Conservation (phyloP, 2,329 filamentous ascomycete genomes). For the Xylaria sp. region DNA sequence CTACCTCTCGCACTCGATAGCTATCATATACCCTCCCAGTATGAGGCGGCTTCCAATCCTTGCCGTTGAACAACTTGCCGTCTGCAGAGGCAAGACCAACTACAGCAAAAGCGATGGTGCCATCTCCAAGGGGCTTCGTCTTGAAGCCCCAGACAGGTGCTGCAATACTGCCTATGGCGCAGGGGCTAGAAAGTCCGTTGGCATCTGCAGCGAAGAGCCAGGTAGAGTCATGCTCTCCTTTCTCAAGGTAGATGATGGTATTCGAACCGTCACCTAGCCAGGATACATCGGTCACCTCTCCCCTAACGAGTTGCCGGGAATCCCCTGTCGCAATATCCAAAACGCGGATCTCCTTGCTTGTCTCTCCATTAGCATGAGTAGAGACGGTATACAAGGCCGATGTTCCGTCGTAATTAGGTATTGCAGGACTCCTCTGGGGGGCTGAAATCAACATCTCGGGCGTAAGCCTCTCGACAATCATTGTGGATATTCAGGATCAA, state of each 20-base stretch:
- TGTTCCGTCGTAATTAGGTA: conserved; percentile 46
- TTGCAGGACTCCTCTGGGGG: conserved; percentile 38
- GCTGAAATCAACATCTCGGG: conserved; percentile 38
- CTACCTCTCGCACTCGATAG: conserved; percentile 39
- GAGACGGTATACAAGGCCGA: conserved; percentile 46
- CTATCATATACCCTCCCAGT: conserved; percentile 41
- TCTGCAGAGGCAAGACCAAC: conserved; percentile 38
- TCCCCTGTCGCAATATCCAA: conserved; percentile 38
- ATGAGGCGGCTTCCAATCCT: conserved; percentile 28
- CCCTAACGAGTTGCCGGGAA: conserved; percentile 31
- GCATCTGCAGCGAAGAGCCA: conserved; percentile 36
- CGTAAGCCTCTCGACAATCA: conserved; percentile 33
- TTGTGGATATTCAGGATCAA: conserved; percentile 1
- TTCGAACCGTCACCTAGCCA: conserved; percentile 41
- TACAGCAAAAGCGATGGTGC: conserved; percentile 41
- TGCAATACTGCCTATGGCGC: conserved; percentile 37
- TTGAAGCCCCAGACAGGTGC: conserved; percentile 40
- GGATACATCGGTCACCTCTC: conserved; percentile 36
- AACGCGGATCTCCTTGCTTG: conserved; percentile 38
- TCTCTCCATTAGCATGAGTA: conserved; percentile 36
- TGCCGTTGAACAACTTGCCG: conserved; percentile 39
- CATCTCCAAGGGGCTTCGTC: conserved; percentile 39
- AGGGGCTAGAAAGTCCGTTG: conserved; percentile 23
- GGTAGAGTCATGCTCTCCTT: conserved; percentile 36
- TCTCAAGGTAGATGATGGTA: conserved; percentile 39